Base-by-base conservation (phyloP, 2,329 filamentous ascomycete genomes). In the Sarocladium oryzae region DNA sequence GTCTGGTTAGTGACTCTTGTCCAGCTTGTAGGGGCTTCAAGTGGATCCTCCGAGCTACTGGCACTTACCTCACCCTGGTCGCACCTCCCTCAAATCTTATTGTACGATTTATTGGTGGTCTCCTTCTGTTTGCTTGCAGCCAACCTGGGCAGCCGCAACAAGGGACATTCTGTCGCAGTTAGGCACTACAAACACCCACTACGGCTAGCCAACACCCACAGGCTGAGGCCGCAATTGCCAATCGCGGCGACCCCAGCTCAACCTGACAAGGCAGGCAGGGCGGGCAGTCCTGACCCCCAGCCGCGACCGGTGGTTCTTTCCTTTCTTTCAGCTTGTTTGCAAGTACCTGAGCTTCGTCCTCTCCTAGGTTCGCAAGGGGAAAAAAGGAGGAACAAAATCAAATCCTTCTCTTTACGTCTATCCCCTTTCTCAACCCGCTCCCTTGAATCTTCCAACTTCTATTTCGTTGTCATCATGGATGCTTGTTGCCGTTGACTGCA, bases 291-390 rank as follows among this genome's bases (percentile, higher is more conserved):
- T 13, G 26, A 24, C 32, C 43, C 15, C 28, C 28, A n/a, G 28
- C 43, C 28, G 43, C 43, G 43, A 48, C 43, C 43, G 43, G 37
- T 10, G 26, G 26, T 9, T 16, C 43, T 21, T 33, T 48, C 26
- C 26, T 48, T 10, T 11, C 21, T 21, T n/a, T 28, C 21, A 11
- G 40, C 8, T 33, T 33, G 43, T 33, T 48, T 48, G 43, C 43
- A 11, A 21, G 9, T 21, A 26, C 28, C 43, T n/a, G 15, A 48
- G 43, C 43, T 48, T 48, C 43, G 33, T 32, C 28, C 26, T 20
- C 26, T 8, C 18, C 16, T 33, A 15, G 10, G n/a, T n/a, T n/a
- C 21, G 9, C 7, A 41, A 41, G 20, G 15, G 9, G n/a, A 18
- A n/a, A 33, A 16, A 33, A 20, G 15, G 15, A 32, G 43, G 6